A percentile compares a stretch with the other conserved stretches of the same genome.
phyloP scores from a whole-genome alignment of 257 asterid genomes.

The Solanum pinnatisectum region DNA sequence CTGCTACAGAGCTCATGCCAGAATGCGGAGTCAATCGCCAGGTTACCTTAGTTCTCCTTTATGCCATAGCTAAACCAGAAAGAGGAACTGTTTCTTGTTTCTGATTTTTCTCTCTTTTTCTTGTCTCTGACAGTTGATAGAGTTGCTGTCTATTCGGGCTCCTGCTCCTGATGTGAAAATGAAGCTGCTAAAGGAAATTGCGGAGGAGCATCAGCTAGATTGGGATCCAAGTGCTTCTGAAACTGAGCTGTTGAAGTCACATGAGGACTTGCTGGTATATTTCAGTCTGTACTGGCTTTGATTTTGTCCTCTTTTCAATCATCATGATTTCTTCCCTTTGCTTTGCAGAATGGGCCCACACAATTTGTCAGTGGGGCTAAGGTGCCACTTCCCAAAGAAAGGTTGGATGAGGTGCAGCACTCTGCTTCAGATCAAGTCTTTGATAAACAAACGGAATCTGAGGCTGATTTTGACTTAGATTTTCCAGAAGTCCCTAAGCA shows the following conservation, averaged over 20 bases:
- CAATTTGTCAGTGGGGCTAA: constrained; percentile 58
- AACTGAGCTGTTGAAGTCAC: constrained; percentile 63
- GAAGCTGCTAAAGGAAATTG: constrained; percentile 83
- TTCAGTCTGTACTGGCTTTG: background rate
- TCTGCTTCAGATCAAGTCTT: constrained; percentile 30
- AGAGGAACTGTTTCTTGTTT: background rate
- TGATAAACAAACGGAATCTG: constrained; percentile 45
- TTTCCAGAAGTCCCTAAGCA: constrained; percentile 80
- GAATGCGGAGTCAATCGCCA: constrained; percentile 97
- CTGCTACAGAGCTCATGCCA: constrained; percentile 94
- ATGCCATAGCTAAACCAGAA: background rate
- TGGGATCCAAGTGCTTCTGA: constrained; percentile 90
- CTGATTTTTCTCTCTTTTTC: background rate
- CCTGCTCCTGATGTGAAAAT: constrained; percentile 84
- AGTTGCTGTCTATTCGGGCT: constrained; percentile 80
- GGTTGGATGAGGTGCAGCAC: constrained; percentile 23
- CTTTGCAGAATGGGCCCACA: constrained; percentile 65
- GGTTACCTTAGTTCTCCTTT: constrained; percentile 29
- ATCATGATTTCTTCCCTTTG: background rate
- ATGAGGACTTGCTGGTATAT: constrained; percentile 80
- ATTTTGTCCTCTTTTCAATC: background rate
- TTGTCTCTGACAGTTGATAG: constrained; percentile 49
- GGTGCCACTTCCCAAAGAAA: constrained; percentile 58
- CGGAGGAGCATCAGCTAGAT: constrained; percentile 82
- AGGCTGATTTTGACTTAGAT: constrained; percentile 50